phyloP scores from a whole-genome alignment of 495 filamentous ascomycete species.

The Xylaria palmicola region DNA sequence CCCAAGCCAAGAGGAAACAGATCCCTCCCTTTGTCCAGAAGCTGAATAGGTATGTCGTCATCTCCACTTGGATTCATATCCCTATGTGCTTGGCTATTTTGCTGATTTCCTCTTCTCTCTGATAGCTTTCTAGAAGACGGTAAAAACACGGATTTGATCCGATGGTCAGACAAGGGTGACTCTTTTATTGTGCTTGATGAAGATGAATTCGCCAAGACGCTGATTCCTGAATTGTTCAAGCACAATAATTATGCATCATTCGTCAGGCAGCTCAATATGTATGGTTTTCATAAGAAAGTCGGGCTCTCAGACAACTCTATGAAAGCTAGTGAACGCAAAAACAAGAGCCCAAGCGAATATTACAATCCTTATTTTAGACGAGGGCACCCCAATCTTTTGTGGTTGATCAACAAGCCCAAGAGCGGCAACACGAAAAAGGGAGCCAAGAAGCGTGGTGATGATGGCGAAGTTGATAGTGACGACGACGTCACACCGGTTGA shows the following conservation, averaged over 20 bases:
- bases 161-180: constrained; percentile 94
- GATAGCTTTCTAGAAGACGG: constrained; percentile 86
- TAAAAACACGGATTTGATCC: constrained; percentile 90
- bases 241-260: constrained; percentile 99
- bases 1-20: constrained; percentile 82
- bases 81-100: background rate
- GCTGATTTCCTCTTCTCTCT: background rate
- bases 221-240: constrained; percentile 98
- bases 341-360: constrained; percentile 97
- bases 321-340: constrained; percentile 93
- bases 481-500: constrained; percentile 54
- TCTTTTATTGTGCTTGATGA: constrained; percentile 97
- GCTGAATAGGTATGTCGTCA: constrained; percentile 76
- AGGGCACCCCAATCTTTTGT: constrained; percentile 88
- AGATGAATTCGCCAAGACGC: constrained; percentile 95
- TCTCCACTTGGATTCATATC: background rate
- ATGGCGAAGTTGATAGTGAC: constrained; percentile 67
- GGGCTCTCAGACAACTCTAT: constrained; percentile 96
- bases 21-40: constrained; percentile 99
- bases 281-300: constrained; percentile 98
- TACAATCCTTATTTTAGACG: constrained; percentile 94
- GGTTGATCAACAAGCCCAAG: constrained; percentile 97
- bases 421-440: constrained; percentile 57
- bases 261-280: constrained; percentile 98
- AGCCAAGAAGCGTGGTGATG: constrained; percentile 63